Evolutionary conservation across 192 early-diverging fungal species (phyloP), one percentile per base, ranked within the genome.

Genomic region (Spizellomyces punctatus): DNA sequence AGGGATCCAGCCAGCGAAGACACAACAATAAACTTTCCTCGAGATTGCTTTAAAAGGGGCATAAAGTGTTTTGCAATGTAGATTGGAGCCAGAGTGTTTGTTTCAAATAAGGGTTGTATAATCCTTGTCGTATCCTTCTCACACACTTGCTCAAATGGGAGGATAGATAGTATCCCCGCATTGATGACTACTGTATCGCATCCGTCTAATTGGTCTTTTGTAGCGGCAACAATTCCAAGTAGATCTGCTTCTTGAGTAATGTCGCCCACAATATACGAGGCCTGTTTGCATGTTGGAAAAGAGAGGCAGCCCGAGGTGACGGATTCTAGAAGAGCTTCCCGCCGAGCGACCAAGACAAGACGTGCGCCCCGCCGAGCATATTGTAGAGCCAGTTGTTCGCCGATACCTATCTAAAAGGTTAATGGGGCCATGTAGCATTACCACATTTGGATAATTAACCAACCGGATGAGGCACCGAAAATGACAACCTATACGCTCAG

Each of bases 401-500:
- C 93, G 45, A 95, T 93, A 3, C 69, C 69, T 71, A 61, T 5
- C 5, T 41, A 41, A 61, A 61, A 6, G n/a, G 17, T 19, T 42
- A 61, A 5, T 36, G 16, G 16, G 14, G 42, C 5, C 0, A 19
- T 41, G 36, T 9, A 42, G 5, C 17, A 61, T 41, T n/a, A n/a
- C 5, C 14, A 61, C 42, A 41, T 61, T 4, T 16, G 9, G 6
- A 6, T 17, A 5, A 9, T 10, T 10, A 62, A 7, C 58, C 9
- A 49, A 64, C 93, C 93, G 48, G 88, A 88, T 14, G 90, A 91
- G 19, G 89, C 91, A 0, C 93, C 93, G 21, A 95, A 82, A 60
- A 93, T 87, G 4, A 92, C 85, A 5, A 92, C 91, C 46, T 54
- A 54, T 36, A 36, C 27, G 27, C 1, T 3, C 3, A 36, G 27